These are phyloP conservation scores for Ustilago cynodontis DNA, from an alignment of 1,284 basidiomycete species.

Conservation along the genomic window DNA sequence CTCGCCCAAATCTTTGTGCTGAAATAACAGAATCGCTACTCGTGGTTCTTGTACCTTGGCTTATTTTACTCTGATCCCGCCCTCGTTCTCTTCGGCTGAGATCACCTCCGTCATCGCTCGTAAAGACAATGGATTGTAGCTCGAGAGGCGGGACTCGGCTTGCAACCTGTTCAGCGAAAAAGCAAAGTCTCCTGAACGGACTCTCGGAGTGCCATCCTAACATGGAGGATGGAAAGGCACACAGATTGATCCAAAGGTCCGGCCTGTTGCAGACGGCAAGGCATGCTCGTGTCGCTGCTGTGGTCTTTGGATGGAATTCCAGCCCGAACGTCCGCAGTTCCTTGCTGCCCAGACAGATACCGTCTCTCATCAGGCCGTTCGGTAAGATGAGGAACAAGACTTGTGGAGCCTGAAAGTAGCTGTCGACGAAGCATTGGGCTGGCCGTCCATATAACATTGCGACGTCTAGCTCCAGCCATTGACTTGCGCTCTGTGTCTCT, in stretches of 20 bases:
- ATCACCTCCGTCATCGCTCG: no score
- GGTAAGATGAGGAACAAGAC: constrained; percentile 18
- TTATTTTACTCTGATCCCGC: no score
- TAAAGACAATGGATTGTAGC: no score
- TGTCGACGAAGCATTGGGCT: no score
- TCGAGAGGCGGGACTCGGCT: not conserved
- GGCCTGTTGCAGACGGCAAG: not conserved
- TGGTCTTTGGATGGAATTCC: not conserved
- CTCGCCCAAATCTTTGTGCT: no score
- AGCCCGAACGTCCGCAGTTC: not conserved
- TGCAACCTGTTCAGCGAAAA: not conserved
- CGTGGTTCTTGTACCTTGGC: no score
- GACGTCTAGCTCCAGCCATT: constrained; percentile 12
- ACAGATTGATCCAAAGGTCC: not conserved
- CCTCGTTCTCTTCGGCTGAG: no score
- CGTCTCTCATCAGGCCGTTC: not conserved
- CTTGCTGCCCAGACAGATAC: not conserved
- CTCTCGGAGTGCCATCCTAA: rapidly evolving
- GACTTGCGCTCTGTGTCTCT: no score
- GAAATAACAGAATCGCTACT: no score
- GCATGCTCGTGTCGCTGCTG: not conserved
- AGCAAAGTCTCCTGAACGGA: constrained; percentile 14
- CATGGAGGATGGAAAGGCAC: not conserved
- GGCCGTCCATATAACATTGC: not conserved
- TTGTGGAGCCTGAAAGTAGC: not conserved